Conservation (phyloP, 2,329 filamentous ascomycete species). For the Phialocephala subalpina region DNA sequence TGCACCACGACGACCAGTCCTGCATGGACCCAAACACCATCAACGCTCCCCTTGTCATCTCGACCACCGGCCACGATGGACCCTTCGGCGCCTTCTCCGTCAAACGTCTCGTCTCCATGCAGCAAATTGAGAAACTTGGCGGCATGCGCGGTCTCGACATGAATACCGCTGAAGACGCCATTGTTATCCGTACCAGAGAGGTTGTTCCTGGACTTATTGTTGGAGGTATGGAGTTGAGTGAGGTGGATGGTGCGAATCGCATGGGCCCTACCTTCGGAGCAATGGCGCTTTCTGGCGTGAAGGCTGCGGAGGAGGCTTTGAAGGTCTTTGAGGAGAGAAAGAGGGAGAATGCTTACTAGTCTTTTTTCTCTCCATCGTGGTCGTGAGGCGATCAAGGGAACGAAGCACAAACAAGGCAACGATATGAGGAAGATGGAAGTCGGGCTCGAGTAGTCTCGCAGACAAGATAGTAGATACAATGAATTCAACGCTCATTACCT, state of each 20-base stretch:
- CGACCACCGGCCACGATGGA: constrained; percentile 89
- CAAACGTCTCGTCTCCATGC: constrained; percentile 91
- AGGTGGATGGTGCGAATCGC: constrained; percentile 89
- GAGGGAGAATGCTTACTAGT: constrained; percentile 69
- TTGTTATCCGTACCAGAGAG: constrained; percentile 91
- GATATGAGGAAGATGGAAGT: background rate
- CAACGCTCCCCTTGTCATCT: constrained; percentile 88
- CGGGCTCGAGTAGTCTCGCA: background rate
- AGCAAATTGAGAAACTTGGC: constrained; percentile 80
- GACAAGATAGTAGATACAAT: background rate
- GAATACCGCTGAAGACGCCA: constrained; percentile 90
- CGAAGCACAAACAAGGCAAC: background rate
- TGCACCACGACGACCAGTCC: constrained; percentile 87
- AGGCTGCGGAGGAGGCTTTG: constrained; percentile 88
- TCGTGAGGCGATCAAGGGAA: no score
- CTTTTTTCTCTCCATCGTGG: no score
- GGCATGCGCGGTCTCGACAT: constrained; percentile 96
- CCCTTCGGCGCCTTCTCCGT: constrained; percentile 92
- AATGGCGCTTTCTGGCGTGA: constrained; percentile 87
- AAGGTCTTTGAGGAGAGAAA: constrained; percentile 80
- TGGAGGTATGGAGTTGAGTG: constrained; percentile 93
- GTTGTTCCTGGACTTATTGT: constrained; percentile 88
- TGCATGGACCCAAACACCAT: constrained; percentile 99
- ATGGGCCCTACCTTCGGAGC: constrained; percentile 93
- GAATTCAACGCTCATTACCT: background rate